A percentile compares a stretch with the other conserved stretches of the same genome.
Conservation (phyloP, 805 yeast species). For the Wickerhamomyces sydowiorum region DNA sequence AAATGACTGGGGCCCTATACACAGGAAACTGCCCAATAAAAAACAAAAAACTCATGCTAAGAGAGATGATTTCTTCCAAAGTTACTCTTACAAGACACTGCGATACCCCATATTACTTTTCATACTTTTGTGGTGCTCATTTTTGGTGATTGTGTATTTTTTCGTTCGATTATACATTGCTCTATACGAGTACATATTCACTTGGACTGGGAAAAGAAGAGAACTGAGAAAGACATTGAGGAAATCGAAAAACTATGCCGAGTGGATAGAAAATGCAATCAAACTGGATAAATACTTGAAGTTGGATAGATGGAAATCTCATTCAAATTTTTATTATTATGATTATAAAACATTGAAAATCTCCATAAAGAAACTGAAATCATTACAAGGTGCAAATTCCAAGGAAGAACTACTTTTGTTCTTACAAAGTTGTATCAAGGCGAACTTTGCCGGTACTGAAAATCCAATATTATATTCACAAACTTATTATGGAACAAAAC, state of each 20-base stretch:
- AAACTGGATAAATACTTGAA: constrained; percentile 52
- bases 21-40: constrained; percentile 14
- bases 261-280: constrained; percentile 58
- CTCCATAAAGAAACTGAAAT: constrained; percentile 37
- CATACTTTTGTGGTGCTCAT: constrained; percentile 46
- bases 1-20: constrained; percentile 43
- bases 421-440: constrained; percentile 61
- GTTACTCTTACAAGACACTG: constrained; percentile 41
- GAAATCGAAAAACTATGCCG: constrained; percentile 43
- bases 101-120: constrained; percentile 61
- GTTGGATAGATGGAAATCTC: constrained; percentile 57
- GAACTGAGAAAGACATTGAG: constrained; percentile 44
- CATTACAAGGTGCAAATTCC: constrained; percentile 26
- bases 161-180: constrained; percentile 56
- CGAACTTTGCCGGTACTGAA: constrained; percentile 76
- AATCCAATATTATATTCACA: constrained; percentile 67
- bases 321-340: constrained; percentile 59
- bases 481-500: constrained; percentile 70
- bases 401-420: constrained; percentile 46
- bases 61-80: constrained; percentile 24
- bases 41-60: constrained; percentile 1
- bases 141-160: constrained; percentile 45
- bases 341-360: constrained; percentile 56
- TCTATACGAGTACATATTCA: constrained; percentile 49
- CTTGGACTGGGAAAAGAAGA: constrained; percentile 57